These are phyloP conservation scores for Penicillium sumatraense DNA, from an alignment of 2,329 filamentous ascomycete genomes.

Conservation along the genomic window DNA sequence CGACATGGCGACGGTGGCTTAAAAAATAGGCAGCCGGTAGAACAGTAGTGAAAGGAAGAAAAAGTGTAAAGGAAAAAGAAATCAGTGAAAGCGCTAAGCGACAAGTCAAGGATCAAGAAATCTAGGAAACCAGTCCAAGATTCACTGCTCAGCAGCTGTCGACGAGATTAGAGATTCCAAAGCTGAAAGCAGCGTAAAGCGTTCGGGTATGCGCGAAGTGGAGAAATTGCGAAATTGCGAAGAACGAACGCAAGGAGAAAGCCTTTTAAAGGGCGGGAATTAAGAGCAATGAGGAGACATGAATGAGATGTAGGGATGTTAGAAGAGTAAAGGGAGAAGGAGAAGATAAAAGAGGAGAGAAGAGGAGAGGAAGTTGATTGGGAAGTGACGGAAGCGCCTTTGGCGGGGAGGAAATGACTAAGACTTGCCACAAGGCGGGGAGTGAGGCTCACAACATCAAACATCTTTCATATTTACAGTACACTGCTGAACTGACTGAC, in stretches of 20 bases:
- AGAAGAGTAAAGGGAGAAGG: background rate
- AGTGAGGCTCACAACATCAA: no score
- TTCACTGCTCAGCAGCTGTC: conserved; percentile 40
- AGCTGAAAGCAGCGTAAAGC: conserved; percentile 25
- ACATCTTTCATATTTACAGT: no score
- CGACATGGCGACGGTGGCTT: conserved; percentile 54
- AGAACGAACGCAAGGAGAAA: conserved; percentile 11
- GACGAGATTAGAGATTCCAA: conserved; percentile 33
- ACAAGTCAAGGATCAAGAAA: conserved; percentile 27
- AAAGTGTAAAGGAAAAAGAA: conserved; percentile 24
- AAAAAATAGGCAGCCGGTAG: conserved; percentile 56
- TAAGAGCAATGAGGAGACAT: conserved; percentile 16
- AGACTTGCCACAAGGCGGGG: conserved; percentile 15
- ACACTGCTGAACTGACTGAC: no score
- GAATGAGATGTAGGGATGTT: background rate
- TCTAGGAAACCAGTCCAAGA: conserved; percentile 25
- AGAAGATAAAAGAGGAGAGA: background rate
- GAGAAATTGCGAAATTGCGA: conserved; percentile 10
- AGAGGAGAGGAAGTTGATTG: conserved; percentile 6
- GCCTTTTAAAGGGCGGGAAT: conserved; percentile 12
- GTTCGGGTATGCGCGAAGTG: conserved; percentile 1
- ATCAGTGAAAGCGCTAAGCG: conserved; percentile 27
- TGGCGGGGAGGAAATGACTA: conserved; percentile 26
- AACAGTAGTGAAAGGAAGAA: conserved; percentile 1
- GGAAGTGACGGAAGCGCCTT: conserved; percentile 20